Evolutionary conservation across 2,329 filamentous ascomycete species (phyloP).

Genomic region (Keithomyces neogunnii): DNA sequence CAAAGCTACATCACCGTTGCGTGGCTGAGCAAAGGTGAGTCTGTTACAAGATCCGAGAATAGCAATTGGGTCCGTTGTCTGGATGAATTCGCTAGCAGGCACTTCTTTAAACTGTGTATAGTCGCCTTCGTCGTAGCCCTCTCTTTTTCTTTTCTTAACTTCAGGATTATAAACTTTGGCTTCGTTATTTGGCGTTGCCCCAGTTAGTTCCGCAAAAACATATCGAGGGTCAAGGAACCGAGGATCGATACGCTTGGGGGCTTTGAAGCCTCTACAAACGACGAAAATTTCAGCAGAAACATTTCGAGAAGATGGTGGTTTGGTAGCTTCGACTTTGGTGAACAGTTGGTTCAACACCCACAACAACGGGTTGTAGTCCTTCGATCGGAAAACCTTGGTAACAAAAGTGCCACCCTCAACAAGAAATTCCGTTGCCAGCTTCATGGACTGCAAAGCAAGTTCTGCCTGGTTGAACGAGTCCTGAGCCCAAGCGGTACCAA

Average conservation of each 20-base stretch:
- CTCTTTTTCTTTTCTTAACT: constrained; percentile 92
- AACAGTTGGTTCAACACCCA: constrained; percentile 99
- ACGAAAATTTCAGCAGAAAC: constrained; percentile 99
- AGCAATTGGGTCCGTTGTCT: constrained; percentile 85
- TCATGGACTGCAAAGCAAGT: constrained; percentile 81
- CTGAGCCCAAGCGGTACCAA: constrained; percentile 96
- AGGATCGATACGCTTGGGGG: constrained; percentile 86
- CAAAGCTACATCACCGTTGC: constrained; percentile 75
- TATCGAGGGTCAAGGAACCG: constrained; percentile 82
- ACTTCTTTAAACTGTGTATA: constrained; percentile 88
- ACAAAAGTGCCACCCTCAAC: constrained; percentile 86
- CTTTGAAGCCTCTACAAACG: constrained; percentile 91
- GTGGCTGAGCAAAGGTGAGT: constrained; percentile 72
- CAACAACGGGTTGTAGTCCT: constrained; percentile 90
- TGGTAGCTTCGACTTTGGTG: constrained; percentile 90
- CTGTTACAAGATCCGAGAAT: constrained; percentile 82
- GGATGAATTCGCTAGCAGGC: constrained; percentile 84
- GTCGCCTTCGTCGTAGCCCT: constrained; percentile 95
- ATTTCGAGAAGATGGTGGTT: constrained; percentile 90
- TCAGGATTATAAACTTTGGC: constrained; percentile 98
- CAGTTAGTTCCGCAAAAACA: constrained; percentile 88
- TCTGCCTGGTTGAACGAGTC: constrained; percentile 98
- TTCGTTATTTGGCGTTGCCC: constrained; percentile 85
- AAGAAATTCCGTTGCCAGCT: constrained; percentile 89
- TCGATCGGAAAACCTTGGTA: constrained; percentile 94